Evolutionary conservation across 352 stramenopile species (phyloP).

Genomic region (Vaucheria bursata): DNA sequence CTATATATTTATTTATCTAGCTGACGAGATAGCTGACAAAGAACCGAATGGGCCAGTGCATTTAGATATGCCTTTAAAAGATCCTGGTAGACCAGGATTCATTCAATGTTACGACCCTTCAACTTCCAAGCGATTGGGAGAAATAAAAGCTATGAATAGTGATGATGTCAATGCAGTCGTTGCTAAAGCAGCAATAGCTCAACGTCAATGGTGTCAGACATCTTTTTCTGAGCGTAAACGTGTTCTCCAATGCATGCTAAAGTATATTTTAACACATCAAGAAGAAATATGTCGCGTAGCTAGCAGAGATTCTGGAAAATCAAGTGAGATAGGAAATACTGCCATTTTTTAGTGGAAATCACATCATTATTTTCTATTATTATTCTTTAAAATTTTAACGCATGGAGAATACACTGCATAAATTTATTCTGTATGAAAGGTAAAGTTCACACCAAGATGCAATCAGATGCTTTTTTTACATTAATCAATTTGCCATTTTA

Average conservation of each 20-base stretch:
- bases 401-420: too few species aligned
- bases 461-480: too few species aligned
- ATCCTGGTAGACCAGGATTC: conserved; percentile 42
- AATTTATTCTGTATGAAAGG: too few species aligned
- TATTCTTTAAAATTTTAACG: too few species aligned
- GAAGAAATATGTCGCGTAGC: conserved; percentile 64
- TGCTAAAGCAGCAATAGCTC: conserved; percentile 56
- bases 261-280: conserved; percentile 64
- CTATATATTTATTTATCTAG: too few species aligned
- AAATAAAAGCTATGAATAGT: conserved; percentile 58
- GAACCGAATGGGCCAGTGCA: neutral
- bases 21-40: neutral
- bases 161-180: conserved; percentile 58
- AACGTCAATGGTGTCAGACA: conserved; percentile 63
- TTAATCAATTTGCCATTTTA: too few species aligned
- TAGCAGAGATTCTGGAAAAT: conserved; percentile 66
- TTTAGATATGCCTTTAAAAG: conserved; percentile 10
- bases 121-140: conserved; percentile 53
- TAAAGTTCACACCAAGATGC: too few species aligned
- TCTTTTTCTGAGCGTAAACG: conserved; percentile 62
- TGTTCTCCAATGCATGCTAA: conserved; percentile 65
- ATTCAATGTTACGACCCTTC: conserved; percentile 49
- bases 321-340: conserved; percentile 56
- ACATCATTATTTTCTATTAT: too few species aligned
- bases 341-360: too few species aligned